These are phyloP conservation scores for Nicotiana obtusifolia DNA, from an alignment of 257 asterid species.

Conservation along the genomic window DNA sequence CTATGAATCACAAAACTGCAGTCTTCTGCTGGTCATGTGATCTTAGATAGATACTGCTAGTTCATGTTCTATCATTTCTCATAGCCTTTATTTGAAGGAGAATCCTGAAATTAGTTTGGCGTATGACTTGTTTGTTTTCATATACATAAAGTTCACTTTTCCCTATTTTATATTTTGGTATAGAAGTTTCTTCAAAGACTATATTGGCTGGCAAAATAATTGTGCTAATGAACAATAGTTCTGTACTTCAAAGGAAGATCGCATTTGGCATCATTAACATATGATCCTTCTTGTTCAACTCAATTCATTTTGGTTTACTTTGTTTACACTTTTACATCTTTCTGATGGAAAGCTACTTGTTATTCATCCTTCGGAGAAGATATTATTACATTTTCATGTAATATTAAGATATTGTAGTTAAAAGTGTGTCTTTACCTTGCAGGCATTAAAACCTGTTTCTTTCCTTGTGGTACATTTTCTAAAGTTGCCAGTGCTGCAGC, in stretches of 20 bases:
- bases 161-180: background rate
- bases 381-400: background rate
- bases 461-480: conserved; percentile 80
- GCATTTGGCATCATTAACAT: background rate
- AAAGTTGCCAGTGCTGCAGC: conserved; percentile 66
- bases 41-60: background rate
- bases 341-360: background rate
- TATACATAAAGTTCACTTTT: background rate
- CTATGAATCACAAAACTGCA: background rate
- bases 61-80: background rate
- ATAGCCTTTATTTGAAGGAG: background rate
- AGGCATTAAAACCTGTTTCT: conserved; percentile 70
- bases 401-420: background rate
- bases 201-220: background rate
- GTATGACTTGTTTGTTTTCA: background rate
- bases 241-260: background rate
- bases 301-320: background rate
- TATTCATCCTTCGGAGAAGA: background rate
- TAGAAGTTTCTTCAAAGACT: background rate
- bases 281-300: background rate
- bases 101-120: background rate
- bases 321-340: background rate
- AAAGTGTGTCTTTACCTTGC: conserved; percentile 17
- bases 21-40: background rate
- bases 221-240: background rate